Evolutionary conservation across 176 grass and related monocot genomes (phyloP).

Genomic region (Ensete ventricosum): DNA sequence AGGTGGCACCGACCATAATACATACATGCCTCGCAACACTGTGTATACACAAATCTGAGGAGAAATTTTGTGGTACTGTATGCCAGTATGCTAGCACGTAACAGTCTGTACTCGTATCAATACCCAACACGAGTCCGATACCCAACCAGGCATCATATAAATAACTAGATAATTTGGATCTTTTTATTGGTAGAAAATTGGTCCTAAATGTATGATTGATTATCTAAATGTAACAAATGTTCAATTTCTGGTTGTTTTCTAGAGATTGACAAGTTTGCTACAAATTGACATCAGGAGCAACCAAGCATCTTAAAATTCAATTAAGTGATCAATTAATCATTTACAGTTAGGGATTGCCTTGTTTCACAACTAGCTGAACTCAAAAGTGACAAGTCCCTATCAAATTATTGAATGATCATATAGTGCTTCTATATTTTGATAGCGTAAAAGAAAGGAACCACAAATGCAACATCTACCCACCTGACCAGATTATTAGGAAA

Average conservation of each 20-base stretch:
- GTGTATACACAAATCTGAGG: too few species aligned
- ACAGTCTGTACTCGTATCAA: too few species aligned
- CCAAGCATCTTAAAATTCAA: neutral
- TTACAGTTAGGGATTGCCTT: neutral
- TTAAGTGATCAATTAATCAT: neutral
- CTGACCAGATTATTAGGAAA: neutral
- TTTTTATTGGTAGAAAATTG: neutral
- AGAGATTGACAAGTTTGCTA: neutral
- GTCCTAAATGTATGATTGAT: neutral
- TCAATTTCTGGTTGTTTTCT: neutral
- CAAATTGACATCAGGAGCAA: neutral
- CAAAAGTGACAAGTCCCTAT: neutral
- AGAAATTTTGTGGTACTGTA: too few species aligned
- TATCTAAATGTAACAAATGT: neutral
- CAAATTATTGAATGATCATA: neutral
- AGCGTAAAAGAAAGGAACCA: neutral
- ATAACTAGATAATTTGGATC: neutral
- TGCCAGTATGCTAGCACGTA: too few species aligned
- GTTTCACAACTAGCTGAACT: neutral
- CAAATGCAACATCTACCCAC: neutral
- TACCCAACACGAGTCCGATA: too few species aligned
- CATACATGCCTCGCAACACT: too few species aligned
- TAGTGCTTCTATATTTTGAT: conserved; percentile 1
- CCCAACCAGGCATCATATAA: too few species aligned
- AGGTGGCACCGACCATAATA: too few species aligned